Evolutionary conservation across 2,329 filamentous ascomycete species (phyloP), one percentile per base, ranked within the genome.

Genomic region (Talaromyces rugulosus): DNA sequence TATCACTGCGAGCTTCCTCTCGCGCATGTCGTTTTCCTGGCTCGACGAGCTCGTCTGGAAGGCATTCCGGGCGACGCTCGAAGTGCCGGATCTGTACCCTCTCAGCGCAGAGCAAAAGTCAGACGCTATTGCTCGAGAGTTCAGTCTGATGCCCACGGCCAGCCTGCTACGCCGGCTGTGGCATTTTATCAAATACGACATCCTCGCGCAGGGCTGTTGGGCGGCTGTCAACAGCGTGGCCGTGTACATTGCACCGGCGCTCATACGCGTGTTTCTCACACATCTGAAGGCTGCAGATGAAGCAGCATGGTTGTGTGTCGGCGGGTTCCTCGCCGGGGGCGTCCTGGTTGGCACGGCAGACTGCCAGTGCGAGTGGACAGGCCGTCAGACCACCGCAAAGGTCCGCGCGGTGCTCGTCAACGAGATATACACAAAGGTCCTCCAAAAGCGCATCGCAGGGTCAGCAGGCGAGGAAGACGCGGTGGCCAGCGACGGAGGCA

Each of bases 1-100:
- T 23, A 30, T 23, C 4, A 58, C 42, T 2, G 56, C 56, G 6
- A 59, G 47, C 31, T n/a, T 30, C 6, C 12, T 59, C n/a, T 59
- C 57, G 16, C 47, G 47, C 11, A n/a, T 53, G 8, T 40, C 57
- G 8, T 59, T 59, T 23, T 59, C 47, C 31, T 59, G 57, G 57
- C 7, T 59, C 8, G 36, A 52, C 11, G 31, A 16, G 11, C 31
- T 59, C 12, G 18, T 59, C 27, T 59, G 57, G 57, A 59, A 53
- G 31, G 18, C 47, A 53, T 59, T 27, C 28, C 31, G 47, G 2
- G 27, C 47, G 8, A 53, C 57, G n/a, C 47, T 59, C 8, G 44
- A 59, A 14, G 23, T 42, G 5, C 11, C n/a, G 14, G 57, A 59
- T 34, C 31, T 59, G 14, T 59, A 53, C 30, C 47, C 33, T 5